Conservation (phyloP, 148 eudicot species). For the Silene conica region DNA sequence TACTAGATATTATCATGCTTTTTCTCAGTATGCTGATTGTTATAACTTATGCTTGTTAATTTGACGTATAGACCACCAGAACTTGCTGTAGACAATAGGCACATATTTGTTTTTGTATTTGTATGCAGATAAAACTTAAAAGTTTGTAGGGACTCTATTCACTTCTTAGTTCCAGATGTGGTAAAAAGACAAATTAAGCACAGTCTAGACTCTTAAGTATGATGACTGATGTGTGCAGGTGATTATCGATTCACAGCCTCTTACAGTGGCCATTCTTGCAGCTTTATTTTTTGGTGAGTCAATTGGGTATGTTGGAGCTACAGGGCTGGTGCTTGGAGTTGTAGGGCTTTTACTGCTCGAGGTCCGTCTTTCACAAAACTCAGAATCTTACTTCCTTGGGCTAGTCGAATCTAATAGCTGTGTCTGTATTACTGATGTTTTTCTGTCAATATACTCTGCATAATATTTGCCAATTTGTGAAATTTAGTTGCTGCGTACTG, state of each 20-base stretch:
- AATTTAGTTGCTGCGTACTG: background rate
- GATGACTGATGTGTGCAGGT: constrained; percentile 61
- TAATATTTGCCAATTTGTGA: background rate
- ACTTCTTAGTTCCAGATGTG: background rate
- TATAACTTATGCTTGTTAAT: background rate
- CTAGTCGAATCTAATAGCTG: background rate
- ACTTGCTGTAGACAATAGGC: background rate
- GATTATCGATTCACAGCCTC: constrained; percentile 96
- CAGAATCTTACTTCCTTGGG: background rate
- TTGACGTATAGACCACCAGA: background rate
- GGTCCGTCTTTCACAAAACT: constrained; percentile 36
- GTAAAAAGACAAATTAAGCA: no score
- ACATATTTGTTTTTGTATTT: background rate
- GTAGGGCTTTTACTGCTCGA: no score
- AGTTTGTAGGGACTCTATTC: background rate
- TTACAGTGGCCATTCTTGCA: constrained; percentile 92
- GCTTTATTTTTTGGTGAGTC: constrained; percentile 90
- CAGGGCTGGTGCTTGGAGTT: constrained; percentile 94
- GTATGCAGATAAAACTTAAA: background rate
- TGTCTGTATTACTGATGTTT: background rate
- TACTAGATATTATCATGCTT: no score
- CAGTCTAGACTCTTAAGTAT: background rate
- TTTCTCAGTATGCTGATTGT: background rate
- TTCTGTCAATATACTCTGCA: background rate
- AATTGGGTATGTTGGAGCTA: constrained; percentile 78